Evolutionary conservation across 2,329 filamentous ascomycete species (phyloP).

Genomic region (Sporothrix sp.): DNA sequence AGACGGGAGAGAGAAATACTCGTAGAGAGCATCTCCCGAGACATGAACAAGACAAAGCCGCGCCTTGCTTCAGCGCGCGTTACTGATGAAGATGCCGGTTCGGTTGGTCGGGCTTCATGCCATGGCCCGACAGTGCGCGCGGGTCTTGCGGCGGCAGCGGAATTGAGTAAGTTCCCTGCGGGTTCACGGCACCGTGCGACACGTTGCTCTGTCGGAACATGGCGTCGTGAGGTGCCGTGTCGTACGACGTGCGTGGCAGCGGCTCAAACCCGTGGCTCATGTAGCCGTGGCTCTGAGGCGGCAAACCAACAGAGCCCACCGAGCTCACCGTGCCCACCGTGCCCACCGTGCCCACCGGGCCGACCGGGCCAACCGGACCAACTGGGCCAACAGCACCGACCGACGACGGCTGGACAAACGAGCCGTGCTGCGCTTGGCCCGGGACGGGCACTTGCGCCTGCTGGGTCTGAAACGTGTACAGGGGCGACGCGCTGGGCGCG

Average conservation of each 20-base stretch:
- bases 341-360: slow-evolving; percentile 20
- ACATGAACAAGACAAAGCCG: neutral
- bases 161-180: slow-evolving; percentile 18
- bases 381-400: too few relatives aligned
- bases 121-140: slow-evolving; percentile 11
- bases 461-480: slow-evolving; percentile 40
- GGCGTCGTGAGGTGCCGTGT: slow-evolving; percentile 19
- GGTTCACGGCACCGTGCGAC: slow-evolving; percentile 14
- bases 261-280: slow-evolving; percentile 23
- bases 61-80: neutral
- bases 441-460: slow-evolving; percentile 19
- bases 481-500: slow-evolving; percentile 30
- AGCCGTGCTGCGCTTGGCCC: neutral
- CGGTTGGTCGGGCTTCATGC: slow-evolving; percentile 17
- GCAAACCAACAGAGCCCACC: slow-evolving; percentile 20
- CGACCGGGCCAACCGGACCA: too few relatives aligned
- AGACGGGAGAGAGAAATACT: neutral
- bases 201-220: slow-evolving; percentile 22
- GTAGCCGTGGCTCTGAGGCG: slow-evolving; percentile 21
- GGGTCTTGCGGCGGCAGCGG: slow-evolving; percentile 18
- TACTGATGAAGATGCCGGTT: slow-evolving; percentile 15
- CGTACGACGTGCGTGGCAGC: slow-evolving; percentile 22
- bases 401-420: too few relatives aligned
- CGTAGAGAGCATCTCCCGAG: neutral
- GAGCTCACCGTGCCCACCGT: slow-evolving; percentile 6